Base-by-base conservation (phyloP, 139 green algal genomes). In the Cymbomonas tetramitiformis region DNA sequence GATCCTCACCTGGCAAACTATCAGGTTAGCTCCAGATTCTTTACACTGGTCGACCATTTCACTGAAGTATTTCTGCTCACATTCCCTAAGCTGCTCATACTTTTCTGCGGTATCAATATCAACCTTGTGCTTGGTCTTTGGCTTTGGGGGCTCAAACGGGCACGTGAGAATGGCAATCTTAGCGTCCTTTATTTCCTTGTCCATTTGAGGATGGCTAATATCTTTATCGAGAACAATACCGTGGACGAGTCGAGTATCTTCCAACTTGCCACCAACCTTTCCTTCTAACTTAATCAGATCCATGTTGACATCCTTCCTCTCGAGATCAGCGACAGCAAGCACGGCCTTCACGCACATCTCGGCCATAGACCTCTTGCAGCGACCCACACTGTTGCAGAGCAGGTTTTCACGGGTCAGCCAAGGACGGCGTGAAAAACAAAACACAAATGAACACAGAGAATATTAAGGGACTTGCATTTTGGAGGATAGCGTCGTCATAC, bases 81-180 rank as follows among this genome's bases (percentile, higher is more conserved):
- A 70, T 18, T 79, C 40, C 3, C 82, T 76, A 60, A 99, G 75
- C 38, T 67, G 54, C 76, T 99, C 83, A 64, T 92, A 98, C 79
- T 98, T 96, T 70, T 97, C 87, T 36, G 94, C 92, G 7, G 71
- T 90, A 79, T 95, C 84, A 46, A 99, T 98, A 61, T 99, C 90
- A 31, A 96, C 74, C 80, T 99, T 99, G 76, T 99, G 92, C 84
- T 99, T 99, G 47, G 89, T 99, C 78, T 99, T 99, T 44, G 92
- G 92, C 86, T 97, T 98, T 6, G 92, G 92, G 0, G 92, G 87
- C 84, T 99, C 92, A 69, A 99, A 99, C 24, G 92, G 88, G 66
- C 92, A 98, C 1, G 92, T 99, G 9, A 99, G 75, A 67, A 99
- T 96, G 40, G 92, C 92, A 24, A 99, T 90, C 62, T 91, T 90